Percentiles rank a stretch among this genome's conserved stretches.
These are phyloP conservation scores for Rhodotorula sp. DNA, from an alignment of 1,284 basidiomycete genomes.

Conservation along the genomic window DNA sequence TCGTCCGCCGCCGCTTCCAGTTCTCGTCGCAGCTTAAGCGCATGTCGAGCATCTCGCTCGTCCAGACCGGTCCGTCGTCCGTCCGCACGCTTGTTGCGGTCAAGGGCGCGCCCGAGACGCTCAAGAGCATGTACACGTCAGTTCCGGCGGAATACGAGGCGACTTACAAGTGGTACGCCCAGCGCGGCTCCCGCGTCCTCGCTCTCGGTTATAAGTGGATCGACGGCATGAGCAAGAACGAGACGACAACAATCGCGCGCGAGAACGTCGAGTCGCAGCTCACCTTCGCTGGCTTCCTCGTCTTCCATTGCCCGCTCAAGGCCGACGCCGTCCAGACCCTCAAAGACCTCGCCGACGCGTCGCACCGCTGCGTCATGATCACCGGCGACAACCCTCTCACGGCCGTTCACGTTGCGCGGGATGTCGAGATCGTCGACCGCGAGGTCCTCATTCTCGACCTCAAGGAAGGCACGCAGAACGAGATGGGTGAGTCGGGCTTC, in stretches of 20 bases:
- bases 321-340: constrained; percentile 82
- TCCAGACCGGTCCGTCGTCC: constrained; percentile 45
- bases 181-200: constrained; percentile 84
- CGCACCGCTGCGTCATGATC: constrained; percentile 95
- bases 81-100: constrained; percentile 57
- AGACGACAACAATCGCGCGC: constrained; percentile 75
- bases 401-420: constrained; percentile 85
- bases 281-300: constrained; percentile 83
- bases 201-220: constrained; percentile 83
- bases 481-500: constrained; percentile 57
- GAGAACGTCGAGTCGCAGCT: constrained; percentile 74
- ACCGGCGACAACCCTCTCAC: constrained; percentile 96
- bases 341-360: constrained; percentile 89
- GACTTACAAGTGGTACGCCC: constrained; percentile 88
- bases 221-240: constrained; percentile 63
- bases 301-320: constrained; percentile 95
- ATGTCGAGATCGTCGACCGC: constrained; percentile 93
- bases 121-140: constrained; percentile 73
- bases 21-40: constrained; percentile 93
- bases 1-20: constrained; percentile 84
- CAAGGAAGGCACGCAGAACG: constrained; percentile 70
- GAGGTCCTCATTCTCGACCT: constrained; percentile 87
- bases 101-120: constrained; percentile 93
- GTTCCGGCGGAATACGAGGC: constrained; percentile 81
- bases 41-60: constrained; percentile 82